Evolutionary conservation across 2,329 filamentous ascomycete species (phyloP), one percentile per base, ranked within the genome.

Genomic region (Trichoderma atroviride): DNA sequence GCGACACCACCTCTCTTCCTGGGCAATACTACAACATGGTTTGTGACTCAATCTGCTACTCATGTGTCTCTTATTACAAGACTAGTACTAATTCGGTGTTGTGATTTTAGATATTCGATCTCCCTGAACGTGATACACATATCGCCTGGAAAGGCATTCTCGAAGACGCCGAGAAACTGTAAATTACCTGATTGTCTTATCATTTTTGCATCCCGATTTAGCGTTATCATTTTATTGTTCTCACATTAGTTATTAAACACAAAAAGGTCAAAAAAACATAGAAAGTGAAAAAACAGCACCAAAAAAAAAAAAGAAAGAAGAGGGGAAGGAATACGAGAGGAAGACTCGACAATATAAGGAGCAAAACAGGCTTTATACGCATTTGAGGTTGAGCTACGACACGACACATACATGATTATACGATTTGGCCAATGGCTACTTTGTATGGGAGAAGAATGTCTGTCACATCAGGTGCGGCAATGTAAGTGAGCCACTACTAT

Each of bases 1-100:
- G 93, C 78, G 81, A 87, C 70, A 90, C 88, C 62, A 83, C 87
- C 69, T 94, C 93, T 80, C 91, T 90, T 24, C 93, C 93, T 47
- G 92, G 93, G 37, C 90, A 88, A 22, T 97, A 94, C 93, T 85
- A 88, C 74, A 90, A 96, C 77, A 89, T 97, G 92, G 91, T 94
- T 78, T 78, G 84, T 58, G 70, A 43, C 37, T n/a, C 24, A 9
- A 10, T n/a, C 16, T 43, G 6, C 11, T 19, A 37, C 16, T 47
- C 11, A 24, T 40, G 1, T 27, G 29, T 22, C 11, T 50, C 5
- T 50, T 6, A 10, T 55, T 43, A 19, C 19, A 16, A 27, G 9
- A 4, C 6, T 5, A 43, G 11, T 50, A n/a, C 55, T 67, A 58
- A 67, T 43, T 11, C 16, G 5, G 37, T 7, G 2, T 3, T 11